Evolutionary conservation across 2,329 filamentous ascomycete species (phyloP).

Genomic region (Pleoardoris graminearum): DNA sequence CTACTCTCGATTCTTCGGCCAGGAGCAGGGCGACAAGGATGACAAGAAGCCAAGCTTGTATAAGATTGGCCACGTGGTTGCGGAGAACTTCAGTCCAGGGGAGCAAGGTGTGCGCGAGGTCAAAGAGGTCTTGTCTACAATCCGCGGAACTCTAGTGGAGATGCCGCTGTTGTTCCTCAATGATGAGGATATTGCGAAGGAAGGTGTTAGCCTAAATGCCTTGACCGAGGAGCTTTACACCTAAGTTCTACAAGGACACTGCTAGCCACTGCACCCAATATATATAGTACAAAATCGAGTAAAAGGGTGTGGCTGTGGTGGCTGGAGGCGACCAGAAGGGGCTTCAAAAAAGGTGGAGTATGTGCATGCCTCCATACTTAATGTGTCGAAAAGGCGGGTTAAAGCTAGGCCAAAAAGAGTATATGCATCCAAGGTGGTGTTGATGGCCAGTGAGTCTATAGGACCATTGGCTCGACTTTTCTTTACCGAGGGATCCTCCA

Average conservation of each 20-base stretch:
- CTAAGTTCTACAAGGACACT: conserved; percentile 17
- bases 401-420: too few species aligned
- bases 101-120: conserved; percentile 51
- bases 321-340: too few species aligned
- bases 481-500: too few species aligned
- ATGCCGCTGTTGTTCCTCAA: conserved; percentile 90
- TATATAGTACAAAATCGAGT: too few species aligned
- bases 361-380: too few species aligned
- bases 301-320: too few species aligned
- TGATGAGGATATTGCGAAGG: conserved; percentile 83
- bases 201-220: conserved; percentile 65
- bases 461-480: too few species aligned
- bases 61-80: conserved; percentile 83
- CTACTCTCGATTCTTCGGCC: conserved; percentile 67
- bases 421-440: too few species aligned
- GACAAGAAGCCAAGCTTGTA: conserved; percentile 61
- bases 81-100: conserved; percentile 51
- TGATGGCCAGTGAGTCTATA: too few species aligned
- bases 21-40: conserved; percentile 47
- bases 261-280: too few species aligned
- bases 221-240: conserved; percentile 56
- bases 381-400: too few species aligned
- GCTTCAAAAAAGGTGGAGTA: too few species aligned
- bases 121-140: conserved; percentile 71
- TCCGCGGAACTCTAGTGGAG: conserved; percentile 69